Evolutionary conservation across 2,329 filamentous ascomycete species (phyloP), one percentile per base, ranked within the genome.

Genomic region (Trichoderma afroharzianum): DNA sequence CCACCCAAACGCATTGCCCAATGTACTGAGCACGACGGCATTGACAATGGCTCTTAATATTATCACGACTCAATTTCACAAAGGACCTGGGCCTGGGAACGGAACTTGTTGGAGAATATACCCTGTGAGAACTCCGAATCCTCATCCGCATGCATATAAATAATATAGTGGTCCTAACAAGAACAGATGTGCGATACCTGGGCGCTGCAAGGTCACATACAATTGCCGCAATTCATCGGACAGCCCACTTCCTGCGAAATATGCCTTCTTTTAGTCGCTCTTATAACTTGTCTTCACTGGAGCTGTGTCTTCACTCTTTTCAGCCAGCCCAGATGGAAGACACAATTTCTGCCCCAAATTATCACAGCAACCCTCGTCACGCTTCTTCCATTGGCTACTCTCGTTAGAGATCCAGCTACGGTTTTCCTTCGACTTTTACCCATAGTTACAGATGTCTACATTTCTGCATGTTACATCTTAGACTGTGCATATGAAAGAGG

Each of bases 401-500:
- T 70, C 9, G n/a, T 58, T 14, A 50, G 18, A 28, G 61, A 64
- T 4, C n/a, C 61, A 2, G 14, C 33, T 0, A 21, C 28, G 0
- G 50, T 70, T 1, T 70, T 70, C 14, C 33, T 70, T 50, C 50
- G 26, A 3, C 5, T 70, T 59, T 11, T 70, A 5, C 68, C 68
- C n/a, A 21, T 39, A n/a, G 36, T 70, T 9, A 50, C 50, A 1
- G 68, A 70, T 47, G 2, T 59, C 2, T 70, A 36, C n/a, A 14
- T 39, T 4, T n/a, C n/a, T 2, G 61, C 36, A 12, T 57, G 32
- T 32, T 21, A 47, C n/a, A 1, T 47, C n/a, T 9, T 58, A 0
- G 47, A 58, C 9, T 96, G 11, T 91, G 36, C 14, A 15, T 18
- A 18, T 18, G 15, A 3, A 39, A 39, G 36, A 18, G 32, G 18